Conservation (phyloP, 805 yeast species). For the Candida broadrunensis region DNA sequence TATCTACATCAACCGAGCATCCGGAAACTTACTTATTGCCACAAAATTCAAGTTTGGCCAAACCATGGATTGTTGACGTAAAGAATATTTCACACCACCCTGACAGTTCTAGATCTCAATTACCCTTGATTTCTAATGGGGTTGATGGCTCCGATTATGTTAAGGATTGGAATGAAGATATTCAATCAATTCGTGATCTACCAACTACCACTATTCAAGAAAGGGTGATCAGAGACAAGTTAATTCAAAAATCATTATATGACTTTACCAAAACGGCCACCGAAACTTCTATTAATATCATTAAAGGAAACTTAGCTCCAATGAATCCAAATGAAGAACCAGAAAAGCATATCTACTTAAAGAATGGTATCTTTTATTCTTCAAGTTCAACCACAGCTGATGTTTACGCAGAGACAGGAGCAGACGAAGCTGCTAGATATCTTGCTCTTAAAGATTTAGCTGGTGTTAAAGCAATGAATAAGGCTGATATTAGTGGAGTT, state of each 20-base stretch:
- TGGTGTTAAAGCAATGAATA: conserved; percentile 66
- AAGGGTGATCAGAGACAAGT: conserved; percentile 70
- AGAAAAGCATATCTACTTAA: conserved; percentile 63
- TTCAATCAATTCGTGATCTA: conserved; percentile 76
- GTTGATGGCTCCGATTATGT: conserved; percentile 54
- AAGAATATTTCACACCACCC: conserved; percentile 28
- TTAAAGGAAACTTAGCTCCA: conserved; percentile 70
- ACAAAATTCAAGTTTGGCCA: conserved; percentile 53
- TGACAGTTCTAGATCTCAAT: conserved; percentile 62
- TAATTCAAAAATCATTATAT: conserved; percentile 64
- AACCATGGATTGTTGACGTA: conserved; percentile 73
- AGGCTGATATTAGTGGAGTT: conserved; percentile 59
- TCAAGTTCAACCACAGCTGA: conserved; percentile 66
- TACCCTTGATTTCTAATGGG: conserved; percentile 50
- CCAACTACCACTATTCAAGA: conserved; percentile 58
- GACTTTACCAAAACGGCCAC: conserved; percentile 78
- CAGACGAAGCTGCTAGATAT: conserved; percentile 81
- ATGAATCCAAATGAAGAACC: conserved; percentile 75
- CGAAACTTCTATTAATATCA: conserved; percentile 73
- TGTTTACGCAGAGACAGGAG: conserved; percentile 64
- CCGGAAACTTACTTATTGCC: conserved; percentile 63
- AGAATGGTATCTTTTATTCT: conserved; percentile 86
- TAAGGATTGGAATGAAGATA: conserved; percentile 90
- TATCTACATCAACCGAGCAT: conserved; percentile 36
- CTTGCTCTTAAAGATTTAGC: conserved; percentile 76